phyloP scores from a whole-genome alignment of 2,329 filamentous ascomycete genomes.

The Pseudocercospora fuligena region DNA sequence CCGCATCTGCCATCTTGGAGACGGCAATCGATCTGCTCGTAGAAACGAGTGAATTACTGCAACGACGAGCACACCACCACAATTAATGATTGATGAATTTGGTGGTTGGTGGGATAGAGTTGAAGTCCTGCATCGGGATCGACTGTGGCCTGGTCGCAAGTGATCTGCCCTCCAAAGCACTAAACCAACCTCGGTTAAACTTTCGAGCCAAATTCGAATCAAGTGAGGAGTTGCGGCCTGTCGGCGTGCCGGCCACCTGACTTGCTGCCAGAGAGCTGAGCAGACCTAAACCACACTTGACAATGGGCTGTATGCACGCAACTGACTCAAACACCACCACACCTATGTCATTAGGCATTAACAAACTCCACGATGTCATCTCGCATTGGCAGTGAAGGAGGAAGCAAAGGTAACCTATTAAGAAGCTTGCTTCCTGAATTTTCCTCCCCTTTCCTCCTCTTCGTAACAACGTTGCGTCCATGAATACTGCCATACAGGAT shows the following conservation, averaged over 20 bases:
- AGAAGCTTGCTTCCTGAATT: neutral
- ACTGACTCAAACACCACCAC: conserved; percentile 9
- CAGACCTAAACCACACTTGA: neutral
- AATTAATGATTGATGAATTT: neutral
- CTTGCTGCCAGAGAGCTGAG: neutral
- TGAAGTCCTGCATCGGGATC: conserved; percentile 1
- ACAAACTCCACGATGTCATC: conserved; percentile 9
- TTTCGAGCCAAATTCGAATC: neutral
- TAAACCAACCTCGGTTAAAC: neutral
- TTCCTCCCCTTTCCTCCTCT: neutral
- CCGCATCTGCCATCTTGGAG: conserved; percentile 22
- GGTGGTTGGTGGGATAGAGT: neutral
- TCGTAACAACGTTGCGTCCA: neutral
- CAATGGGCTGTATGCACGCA: neutral
- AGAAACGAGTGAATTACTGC: too few relatives aligned
- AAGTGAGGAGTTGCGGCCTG: conserved; percentile 1
- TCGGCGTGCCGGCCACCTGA: neutral
- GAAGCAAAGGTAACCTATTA: neutral
- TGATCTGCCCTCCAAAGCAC: neutral
- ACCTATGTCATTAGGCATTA: conserved; percentile 10
- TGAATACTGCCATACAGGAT: conserved; percentile 10
- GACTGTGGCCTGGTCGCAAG: too few relatives aligned
- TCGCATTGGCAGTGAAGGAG: neutral
- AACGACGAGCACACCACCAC: neutral
- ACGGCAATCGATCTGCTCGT: neutral